A percentile compares a stretch with the other conserved stretches of the same genome.
phyloP scores from a whole-genome alignment of 2,329 filamentous ascomycete genomes.

The Lecanoromycetidae sp. region DNA sequence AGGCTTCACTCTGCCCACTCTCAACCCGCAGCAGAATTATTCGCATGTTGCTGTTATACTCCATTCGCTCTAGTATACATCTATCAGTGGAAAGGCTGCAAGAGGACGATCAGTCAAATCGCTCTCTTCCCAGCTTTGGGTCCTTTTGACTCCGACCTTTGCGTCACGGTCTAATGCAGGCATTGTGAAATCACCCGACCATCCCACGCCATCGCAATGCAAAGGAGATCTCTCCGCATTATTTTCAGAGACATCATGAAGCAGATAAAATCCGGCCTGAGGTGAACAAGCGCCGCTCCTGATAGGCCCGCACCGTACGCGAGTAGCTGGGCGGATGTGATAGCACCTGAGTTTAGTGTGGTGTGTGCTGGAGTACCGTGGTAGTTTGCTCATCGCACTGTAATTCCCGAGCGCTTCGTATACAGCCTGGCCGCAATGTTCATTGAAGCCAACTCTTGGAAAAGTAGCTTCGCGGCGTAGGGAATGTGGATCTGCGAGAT shows the following conservation, averaged over 20 bases:
- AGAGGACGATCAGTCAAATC: background rate
- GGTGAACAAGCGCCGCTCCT: background rate
- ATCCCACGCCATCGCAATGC: slow-evolving; percentile 8
- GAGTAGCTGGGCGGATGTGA: background rate
- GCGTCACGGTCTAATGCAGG: no score
- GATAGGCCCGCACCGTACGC: slow-evolving; percentile 1
- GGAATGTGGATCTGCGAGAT: slow-evolving; percentile 97
- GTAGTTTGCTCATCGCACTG: slow-evolving; percentile 43
- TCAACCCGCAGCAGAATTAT: no score
- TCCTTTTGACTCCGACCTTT: background rate
- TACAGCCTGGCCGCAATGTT: slow-evolving; percentile 98
- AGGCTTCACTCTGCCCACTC: background rate
- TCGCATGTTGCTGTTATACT: background rate
- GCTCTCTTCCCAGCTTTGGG: background rate
- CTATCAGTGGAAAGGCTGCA: background rate
- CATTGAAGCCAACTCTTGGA: slow-evolving; percentile 97
- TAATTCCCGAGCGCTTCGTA: slow-evolving; percentile 67
- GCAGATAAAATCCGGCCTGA: background rate
- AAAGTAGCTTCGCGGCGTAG: slow-evolving; percentile 92
- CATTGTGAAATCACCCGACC: slow-evolving; percentile 8
- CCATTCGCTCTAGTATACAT: slow-evolving; percentile 3
- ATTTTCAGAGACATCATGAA: background rate
- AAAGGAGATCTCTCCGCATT: background rate
- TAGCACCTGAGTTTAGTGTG: background rate
- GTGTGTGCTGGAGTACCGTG: background rate